Conservation (phyloP, 768 basidiomycete genomes). For the Leccinum incarnatum region DNA sequence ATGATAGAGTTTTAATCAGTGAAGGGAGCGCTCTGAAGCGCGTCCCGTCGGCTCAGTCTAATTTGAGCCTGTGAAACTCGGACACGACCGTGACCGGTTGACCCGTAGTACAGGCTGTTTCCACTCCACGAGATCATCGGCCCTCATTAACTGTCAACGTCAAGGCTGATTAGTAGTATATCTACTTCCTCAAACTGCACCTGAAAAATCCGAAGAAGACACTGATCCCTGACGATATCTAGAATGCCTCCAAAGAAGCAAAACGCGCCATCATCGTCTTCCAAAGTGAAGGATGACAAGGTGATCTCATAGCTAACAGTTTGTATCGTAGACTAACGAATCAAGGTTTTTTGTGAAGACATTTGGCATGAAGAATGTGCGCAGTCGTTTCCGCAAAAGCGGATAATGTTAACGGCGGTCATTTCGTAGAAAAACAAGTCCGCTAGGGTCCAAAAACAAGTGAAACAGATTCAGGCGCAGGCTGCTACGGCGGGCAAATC, state of each 20-base stretch:
- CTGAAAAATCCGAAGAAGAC: not conserved
- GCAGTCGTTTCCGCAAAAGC: slow-evolving; percentile 27
- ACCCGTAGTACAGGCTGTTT: too few species aligned
- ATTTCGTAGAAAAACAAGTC: slow-evolving; percentile 85
- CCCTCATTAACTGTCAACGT: not conserved
- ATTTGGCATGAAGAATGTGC: slow-evolving; percentile 85
- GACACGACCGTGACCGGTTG: too few species aligned
- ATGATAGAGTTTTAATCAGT: not conserved
- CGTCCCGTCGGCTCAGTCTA: too few species aligned
- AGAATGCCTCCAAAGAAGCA: slow-evolving; percentile 83
- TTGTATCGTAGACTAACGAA: slow-evolving; percentile 24
- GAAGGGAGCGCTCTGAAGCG: not conserved
- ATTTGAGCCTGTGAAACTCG: too few species aligned
- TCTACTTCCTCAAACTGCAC: not conserved
- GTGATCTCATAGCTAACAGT: slow-evolving; percentile 36
- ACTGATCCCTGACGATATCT: not conserved
- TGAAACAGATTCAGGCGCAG: slow-evolving; percentile 78
- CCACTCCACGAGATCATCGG: not conserved
- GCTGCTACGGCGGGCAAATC: slow-evolving; percentile 75
- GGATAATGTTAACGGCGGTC: slow-evolving; percentile 10
- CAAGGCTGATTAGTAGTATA: not conserved
- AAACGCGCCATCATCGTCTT: slow-evolving; percentile 48
- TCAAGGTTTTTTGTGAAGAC: slow-evolving; percentile 50
- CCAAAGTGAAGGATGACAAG: slow-evolving; percentile 82
- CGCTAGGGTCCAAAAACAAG: slow-evolving; percentile 84